Conservation (phyloP, 108 stramenopile species). For the Thalassiosira profunda region DNA sequence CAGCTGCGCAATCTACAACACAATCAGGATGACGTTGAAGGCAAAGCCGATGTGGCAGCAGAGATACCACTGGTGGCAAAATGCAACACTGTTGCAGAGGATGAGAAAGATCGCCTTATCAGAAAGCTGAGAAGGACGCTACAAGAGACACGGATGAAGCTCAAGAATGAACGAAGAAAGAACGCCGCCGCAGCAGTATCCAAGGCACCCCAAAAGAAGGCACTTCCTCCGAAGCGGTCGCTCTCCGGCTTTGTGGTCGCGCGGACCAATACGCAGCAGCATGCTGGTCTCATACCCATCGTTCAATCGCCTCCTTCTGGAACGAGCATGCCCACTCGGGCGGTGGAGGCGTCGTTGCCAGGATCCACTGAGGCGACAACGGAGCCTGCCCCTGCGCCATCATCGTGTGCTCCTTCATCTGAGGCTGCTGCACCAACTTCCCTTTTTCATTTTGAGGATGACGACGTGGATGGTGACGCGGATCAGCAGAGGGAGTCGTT, state of each 20-base stretch:
- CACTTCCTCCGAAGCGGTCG: neutral
- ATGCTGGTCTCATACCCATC: no score
- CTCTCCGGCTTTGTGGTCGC: conserved; percentile 19
- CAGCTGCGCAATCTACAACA: neutral
- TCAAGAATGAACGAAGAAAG: conserved; percentile 17
- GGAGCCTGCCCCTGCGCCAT: no score
- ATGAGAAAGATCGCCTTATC: conserved; percentile 2
- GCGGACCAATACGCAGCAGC: neutral
- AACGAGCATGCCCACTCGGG: conserved; percentile 12
- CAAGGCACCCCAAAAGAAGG: neutral
- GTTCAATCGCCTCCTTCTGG: neutral
- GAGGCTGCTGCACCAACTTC: no score
- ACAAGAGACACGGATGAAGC: conserved; percentile 4
- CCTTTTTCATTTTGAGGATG: no score
- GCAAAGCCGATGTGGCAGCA: neutral
- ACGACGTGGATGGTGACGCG: no score
- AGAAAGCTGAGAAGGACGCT: conserved; percentile 14
- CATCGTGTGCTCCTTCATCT: no score
- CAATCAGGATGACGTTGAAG: neutral
- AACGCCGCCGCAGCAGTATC: neutral
- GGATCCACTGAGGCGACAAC: neutral
- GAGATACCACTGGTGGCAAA: neutral
- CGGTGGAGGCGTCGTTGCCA: conserved; percentile 14
- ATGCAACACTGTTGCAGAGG: neutral
- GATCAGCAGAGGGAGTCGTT: no score